A percentile compares a stretch with the other conserved stretches of the same genome.
These are phyloP conservation scores for Phytophthora lateralis DNA, from an alignment of 352 stramenopile genomes.

Conservation along the genomic window DNA sequence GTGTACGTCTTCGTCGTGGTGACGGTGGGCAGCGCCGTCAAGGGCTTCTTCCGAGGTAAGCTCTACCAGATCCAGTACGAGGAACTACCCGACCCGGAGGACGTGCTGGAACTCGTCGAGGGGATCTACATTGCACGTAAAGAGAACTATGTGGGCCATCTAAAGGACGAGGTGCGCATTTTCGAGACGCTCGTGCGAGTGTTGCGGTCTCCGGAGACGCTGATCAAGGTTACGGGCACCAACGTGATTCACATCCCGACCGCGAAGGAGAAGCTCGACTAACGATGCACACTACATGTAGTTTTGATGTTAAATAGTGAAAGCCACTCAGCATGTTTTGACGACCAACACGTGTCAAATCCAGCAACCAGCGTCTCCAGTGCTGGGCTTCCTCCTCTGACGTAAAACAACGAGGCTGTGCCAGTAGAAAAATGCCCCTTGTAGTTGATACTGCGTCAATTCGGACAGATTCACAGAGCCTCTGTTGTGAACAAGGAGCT, in stretches of 20 bases:
- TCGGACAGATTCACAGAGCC: too few species aligned
- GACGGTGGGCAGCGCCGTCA: slow-evolving; percentile 85
- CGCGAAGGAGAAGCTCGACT: slow-evolving; percentile 87
- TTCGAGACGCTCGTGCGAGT: slow-evolving; percentile 90
- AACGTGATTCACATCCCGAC: slow-evolving; percentile 89
- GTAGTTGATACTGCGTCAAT: too few species aligned
- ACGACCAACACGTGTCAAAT: neutral
- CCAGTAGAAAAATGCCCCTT: too few species aligned
- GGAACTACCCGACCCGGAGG: slow-evolving; percentile 81
- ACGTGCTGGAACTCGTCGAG: slow-evolving; percentile 87
- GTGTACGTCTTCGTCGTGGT: slow-evolving; percentile 90
- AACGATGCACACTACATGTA: slow-evolving; percentile 8
- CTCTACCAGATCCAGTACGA: slow-evolving; percentile 83
- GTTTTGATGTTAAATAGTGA: slow-evolving; percentile 5
- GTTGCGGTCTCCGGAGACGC: slow-evolving; percentile 80
- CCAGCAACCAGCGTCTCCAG: too few species aligned
- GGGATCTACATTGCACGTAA: slow-evolving; percentile 88
- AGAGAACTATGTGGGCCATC: slow-evolving; percentile 84
- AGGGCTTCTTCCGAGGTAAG: slow-evolving; percentile 83
- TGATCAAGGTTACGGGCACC: slow-evolving; percentile 83
- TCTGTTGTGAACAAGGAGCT: too few species aligned
- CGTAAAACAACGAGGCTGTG: too few species aligned
- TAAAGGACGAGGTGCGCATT: slow-evolving; percentile 89
- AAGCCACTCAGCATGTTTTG: neutral
- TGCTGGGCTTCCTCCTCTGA: too few species aligned